phyloP scores from a whole-genome alignment of 768 basidiomycete genomes.

The Rhodotorula graminis region DNA sequence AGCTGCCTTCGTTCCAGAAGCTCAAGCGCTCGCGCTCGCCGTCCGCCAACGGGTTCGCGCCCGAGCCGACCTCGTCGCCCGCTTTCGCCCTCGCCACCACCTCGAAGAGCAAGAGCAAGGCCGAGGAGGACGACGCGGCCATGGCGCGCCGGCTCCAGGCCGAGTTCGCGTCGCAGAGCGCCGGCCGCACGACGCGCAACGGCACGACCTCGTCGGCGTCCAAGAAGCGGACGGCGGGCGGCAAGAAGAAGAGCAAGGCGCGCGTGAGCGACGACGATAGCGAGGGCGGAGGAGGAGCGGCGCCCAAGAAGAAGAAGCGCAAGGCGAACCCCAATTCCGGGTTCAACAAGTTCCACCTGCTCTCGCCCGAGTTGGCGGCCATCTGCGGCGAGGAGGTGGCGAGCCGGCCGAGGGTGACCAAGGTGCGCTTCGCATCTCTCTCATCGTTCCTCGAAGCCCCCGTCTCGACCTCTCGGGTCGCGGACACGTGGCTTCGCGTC shows the following conservation, averaged over 20 bases:
- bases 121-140: slow-evolving; percentile 7
- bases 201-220: background rate
- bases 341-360: slow-evolving; percentile 21
- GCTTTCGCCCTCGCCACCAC: slow-evolving; percentile 4
- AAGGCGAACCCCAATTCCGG: slow-evolving; percentile 4
- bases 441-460: background rate
- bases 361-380: slow-evolving; percentile 7
- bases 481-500: too few relatives aligned
- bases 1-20: slow-evolving; percentile 9
- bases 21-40: slow-evolving; percentile 15
- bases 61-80: slow-evolving; percentile 1
- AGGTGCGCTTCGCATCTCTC: slow-evolving; percentile 1
- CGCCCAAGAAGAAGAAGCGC: slow-evolving; percentile 12
- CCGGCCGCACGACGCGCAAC: background rate
- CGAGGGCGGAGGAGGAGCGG: slow-evolving; percentile 4
- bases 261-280: background rate
- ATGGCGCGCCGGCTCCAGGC: slow-evolving; percentile 19
- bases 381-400: slow-evolving; percentile 14
- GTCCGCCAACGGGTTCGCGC: background rate
- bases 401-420: slow-evolving; percentile 18
- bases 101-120: background rate
- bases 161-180: background rate
- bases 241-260: slow-evolving; percentile 29
- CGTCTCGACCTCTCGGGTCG: background rate
- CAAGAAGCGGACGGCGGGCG: background rate